Evolutionary conservation across 192 early-diverging fungal genomes (phyloP).

Genomic region (Mortierella hygrophila): DNA sequence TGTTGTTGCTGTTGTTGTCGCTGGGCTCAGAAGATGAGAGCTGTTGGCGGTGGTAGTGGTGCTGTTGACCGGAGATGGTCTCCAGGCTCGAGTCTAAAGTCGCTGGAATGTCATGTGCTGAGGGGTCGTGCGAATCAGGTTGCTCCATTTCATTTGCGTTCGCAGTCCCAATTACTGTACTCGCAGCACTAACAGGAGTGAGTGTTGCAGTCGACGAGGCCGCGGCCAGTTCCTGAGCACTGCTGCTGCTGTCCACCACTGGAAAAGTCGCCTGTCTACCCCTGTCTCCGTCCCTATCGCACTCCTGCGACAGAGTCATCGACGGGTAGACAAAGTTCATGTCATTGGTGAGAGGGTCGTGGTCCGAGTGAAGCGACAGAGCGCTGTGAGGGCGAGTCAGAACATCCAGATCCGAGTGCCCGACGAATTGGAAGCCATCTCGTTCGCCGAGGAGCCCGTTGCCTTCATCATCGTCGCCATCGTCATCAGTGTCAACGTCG

Average conservation of each 20-base stretch:
- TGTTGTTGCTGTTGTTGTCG: neutral
- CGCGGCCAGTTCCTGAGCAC: neutral
- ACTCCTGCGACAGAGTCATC: slow-evolving; percentile 24
- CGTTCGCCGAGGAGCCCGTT: neutral
- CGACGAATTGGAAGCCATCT: slow-evolving; percentile 41
- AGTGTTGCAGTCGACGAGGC: neutral
- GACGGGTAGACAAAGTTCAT: slow-evolving; percentile 50
- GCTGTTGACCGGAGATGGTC: slow-evolving; percentile 11
- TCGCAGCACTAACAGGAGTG: neutral
- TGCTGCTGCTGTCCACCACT: neutral
- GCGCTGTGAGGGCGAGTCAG: slow-evolving; percentile 36
- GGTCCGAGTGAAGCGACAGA: slow-evolving; percentile 31
- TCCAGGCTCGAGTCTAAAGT: slow-evolving; percentile 31
- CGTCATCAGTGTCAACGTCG: slow-evolving; percentile 10
- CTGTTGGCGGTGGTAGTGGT: neutral
- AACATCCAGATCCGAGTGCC: slow-evolving; percentile 31
- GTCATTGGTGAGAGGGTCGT: slow-evolving; percentile 1
- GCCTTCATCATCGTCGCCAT: slow-evolving; percentile 15
- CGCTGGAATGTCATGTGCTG: slow-evolving; percentile 32
- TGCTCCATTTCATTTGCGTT: neutral
- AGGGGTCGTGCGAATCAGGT: slow-evolving; percentile 11
- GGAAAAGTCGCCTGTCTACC: neutral
- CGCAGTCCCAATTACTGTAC: neutral
- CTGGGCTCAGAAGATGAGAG: neutral
- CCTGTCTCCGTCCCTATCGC: neutral